Evolutionary conservation across 495 filamentous ascomycete genomes (phyloP), one percentile per base, ranked within the genome.

Genomic region (Daldinia caldariorum): DNA sequence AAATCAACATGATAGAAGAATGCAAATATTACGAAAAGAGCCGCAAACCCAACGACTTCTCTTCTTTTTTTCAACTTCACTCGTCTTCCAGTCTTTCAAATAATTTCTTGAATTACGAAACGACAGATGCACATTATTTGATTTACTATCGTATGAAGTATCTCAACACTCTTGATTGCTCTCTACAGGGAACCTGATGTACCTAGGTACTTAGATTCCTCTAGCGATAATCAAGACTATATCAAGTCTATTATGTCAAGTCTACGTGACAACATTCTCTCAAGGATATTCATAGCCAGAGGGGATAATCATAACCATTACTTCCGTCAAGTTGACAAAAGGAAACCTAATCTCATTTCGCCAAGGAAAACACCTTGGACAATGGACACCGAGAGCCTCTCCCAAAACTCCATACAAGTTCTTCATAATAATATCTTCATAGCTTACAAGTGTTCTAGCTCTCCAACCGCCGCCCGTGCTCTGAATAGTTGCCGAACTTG

Each of bases 401-500:
- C 49, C 58, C 38, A 53, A 65, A 61, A 68, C 70, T 67, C 69
- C 69, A 14, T 35, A 53, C 39, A 58, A 12, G 53, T 14, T 7
- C 22, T 32, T 67, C 66, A 20, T 71, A 20, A 20, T 71, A 20
- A 45, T 74, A 67, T 29, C 66, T 35, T 60, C 32, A 64, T 32
- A 61, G 49, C 56, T 64, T 59, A 61, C 56, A 37, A 31, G 32
- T 22, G 32, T 63, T 10, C 64, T 63, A 71, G 49, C 65, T 57
- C 58, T 59, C 58, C 34, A 82, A 55, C 70, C 76, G 76, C 70
- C 78, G 75, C 20, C 86, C 87, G 69, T 89, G 85, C 69, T 82
- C 86, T 20, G 83, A 85, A 71, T 86, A 89, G 79, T 86, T 89
- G 58, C 88, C 84, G 74, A 86, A 88, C 76, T 89, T 88, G 61